These are phyloP conservation scores for Penicillium tannophilum DNA, from an alignment of 495 filamentous ascomycete species.

Conservation along the genomic window DNA sequence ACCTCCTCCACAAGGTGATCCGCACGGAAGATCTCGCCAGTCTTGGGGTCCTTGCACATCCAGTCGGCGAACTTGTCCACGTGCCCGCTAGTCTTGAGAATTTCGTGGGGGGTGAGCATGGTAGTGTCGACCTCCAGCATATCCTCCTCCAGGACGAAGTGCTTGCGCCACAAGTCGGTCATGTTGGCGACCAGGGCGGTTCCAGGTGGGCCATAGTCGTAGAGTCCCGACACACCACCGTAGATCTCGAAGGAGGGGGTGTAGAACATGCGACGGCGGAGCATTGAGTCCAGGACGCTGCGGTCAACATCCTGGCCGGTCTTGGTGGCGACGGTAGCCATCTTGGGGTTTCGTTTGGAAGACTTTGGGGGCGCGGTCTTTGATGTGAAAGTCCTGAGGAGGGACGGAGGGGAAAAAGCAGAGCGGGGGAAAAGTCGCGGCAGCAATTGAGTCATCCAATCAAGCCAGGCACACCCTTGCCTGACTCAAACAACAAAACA, in stretches of 20 bases:
- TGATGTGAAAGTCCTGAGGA: constrained; percentile 30
- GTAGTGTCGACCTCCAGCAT: constrained; percentile 90
- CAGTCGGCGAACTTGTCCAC: constrained; percentile 98
- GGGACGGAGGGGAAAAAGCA: constrained; percentile 41
- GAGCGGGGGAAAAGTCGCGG: constrained; percentile 40
- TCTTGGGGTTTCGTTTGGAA: constrained; percentile 40
- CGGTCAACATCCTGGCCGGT: constrained; percentile 89
- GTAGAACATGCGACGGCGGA: constrained; percentile 88
- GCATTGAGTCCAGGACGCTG: constrained; percentile 73
- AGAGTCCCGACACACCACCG: constrained; percentile 81
- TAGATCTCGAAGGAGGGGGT: constrained; percentile 96
- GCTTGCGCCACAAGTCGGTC: constrained; percentile 89
- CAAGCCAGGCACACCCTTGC: constrained; percentile 22
- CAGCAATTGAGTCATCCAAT: constrained; percentile 52
- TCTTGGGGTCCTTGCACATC: constrained; percentile 99
- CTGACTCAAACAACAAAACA: constrained; percentile 22
- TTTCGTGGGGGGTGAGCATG: constrained; percentile 82
- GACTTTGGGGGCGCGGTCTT: constrained; percentile 28
- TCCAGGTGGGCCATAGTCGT: constrained; percentile 83
- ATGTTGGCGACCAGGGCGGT: constrained; percentile 82
- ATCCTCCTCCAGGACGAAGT: constrained; percentile 86
- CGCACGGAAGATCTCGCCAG: constrained; percentile 91
- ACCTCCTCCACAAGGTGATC: constrained; percentile 96
- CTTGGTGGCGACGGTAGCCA: constrained; percentile 73
- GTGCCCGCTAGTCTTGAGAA: constrained; percentile 94